A percentile compares a stretch with the other conserved stretches of the same genome.
Evolutionary conservation across 2,329 filamentous ascomycete species (phyloP).

Genomic region (Cryphonectria nitschkei): DNA sequence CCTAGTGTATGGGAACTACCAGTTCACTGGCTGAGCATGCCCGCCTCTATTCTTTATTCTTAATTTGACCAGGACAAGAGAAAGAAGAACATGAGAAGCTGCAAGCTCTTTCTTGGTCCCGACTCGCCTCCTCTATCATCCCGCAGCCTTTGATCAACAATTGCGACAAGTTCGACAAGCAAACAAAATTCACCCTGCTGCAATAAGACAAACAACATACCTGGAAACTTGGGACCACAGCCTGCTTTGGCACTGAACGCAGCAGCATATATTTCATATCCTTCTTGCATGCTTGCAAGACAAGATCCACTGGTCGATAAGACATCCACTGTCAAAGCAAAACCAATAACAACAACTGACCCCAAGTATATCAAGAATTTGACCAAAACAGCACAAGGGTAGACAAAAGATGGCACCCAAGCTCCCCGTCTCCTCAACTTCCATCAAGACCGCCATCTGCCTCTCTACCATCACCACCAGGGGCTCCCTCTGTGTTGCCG

Average conservation of each 20-base stretch:
- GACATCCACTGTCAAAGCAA: background rate
- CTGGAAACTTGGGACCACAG: background rate
- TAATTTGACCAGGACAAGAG: too few species aligned
- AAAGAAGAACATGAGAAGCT: too few species aligned
- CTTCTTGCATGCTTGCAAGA: background rate
- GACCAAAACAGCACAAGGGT: background rate
- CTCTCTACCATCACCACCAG: background rate
- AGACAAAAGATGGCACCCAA: background rate
- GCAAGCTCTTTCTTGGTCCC: background rate
- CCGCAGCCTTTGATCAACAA: background rate
- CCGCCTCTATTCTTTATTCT: background rate
- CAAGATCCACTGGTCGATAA: background rate
- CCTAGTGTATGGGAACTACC: background rate
- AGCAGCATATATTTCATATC: background rate
- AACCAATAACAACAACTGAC: background rate
- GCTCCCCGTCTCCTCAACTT: background rate
- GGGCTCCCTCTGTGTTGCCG: background rate
- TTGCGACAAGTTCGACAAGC: constrained; percentile 1
- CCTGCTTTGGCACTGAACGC: background rate
- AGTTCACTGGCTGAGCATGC: background rate
- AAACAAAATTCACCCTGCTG: background rate
- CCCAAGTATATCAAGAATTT: background rate
- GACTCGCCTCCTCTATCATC: constrained; percentile 7
- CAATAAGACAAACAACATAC: background rate
- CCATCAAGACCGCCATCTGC: background rate